These are phyloP conservation scores for Rhizopus microsporus DNA, from an alignment of 371 early-diverging fungal genomes.

Conservation along the genomic window DNA sequence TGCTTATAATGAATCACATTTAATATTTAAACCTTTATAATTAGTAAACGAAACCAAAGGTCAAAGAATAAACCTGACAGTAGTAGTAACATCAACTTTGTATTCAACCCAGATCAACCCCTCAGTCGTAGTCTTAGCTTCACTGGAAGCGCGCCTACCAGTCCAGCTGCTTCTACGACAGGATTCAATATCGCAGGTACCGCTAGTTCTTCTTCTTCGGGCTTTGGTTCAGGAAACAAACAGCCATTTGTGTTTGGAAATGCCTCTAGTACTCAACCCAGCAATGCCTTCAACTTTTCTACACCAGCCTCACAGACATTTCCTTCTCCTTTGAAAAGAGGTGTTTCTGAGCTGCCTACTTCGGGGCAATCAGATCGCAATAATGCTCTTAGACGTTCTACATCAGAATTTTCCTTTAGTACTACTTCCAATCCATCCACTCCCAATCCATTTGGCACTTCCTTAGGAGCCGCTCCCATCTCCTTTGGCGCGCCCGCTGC, in stretches of 20 bases:
- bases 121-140: conserved; percentile 6
- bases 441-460: neutral
- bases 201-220: conserved; percentile 1
- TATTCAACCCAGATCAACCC: conserved; percentile 8
- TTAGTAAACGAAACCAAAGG: conserved; percentile 20
- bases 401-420: conserved; percentile 9
- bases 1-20: neutral
- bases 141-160: conserved; percentile 13
- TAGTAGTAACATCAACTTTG: conserved; percentile 19
- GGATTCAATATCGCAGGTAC: conserved; percentile 11
- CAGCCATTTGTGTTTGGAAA: neutral
- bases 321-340: conserved; percentile 8
- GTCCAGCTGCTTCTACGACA: conserved; percentile 9
- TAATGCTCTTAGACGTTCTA: conserved; percentile 8
- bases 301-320: neutral
- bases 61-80: conserved; percentile 17
- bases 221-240: conserved; percentile 5
- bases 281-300: conserved; percentile 10
- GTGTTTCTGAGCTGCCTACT: conserved; percentile 5
- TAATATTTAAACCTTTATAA: neutral
- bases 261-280: neutral
- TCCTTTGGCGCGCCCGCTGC: conserved; percentile 1
- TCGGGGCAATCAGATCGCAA: conserved; percentile 3
- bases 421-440: neutral
- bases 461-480: neutral